phyloP scores from a whole-genome alignment of 2,329 filamentous ascomycete species.

The Pseudocercospora pini-densiflorae region DNA sequence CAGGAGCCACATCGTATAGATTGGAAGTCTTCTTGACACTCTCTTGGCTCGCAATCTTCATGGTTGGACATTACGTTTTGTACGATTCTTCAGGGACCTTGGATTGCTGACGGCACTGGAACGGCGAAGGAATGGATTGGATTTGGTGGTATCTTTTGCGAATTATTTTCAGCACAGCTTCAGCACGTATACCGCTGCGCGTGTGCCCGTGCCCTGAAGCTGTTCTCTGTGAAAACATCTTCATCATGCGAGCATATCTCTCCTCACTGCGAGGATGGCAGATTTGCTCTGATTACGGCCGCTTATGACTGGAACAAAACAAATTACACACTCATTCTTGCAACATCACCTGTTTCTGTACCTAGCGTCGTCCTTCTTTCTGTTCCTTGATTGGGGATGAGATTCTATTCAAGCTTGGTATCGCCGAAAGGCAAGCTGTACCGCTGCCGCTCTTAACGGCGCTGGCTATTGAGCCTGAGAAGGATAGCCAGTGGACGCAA shows the following conservation, averaged over 20 bases:
- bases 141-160: background rate
- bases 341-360: background rate
- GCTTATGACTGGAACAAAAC: slow-evolving; percentile 13
- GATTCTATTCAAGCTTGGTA: background rate
- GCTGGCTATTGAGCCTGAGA: slow-evolving; percentile 3
- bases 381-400: background rate
- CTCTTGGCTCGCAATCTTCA: slow-evolving; percentile 2
- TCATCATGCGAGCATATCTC: slow-evolving; percentile 10
- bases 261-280: background rate
- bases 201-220: slow-evolving; percentile 6
- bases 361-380: background rate
- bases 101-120: slow-evolving; percentile 1
- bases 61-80: slow-evolving; percentile 2
- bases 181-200: slow-evolving; percentile 10
- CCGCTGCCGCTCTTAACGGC: background rate
- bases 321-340: slow-evolving; percentile 11
- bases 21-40: background rate
- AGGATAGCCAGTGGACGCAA: background rate
- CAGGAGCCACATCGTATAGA: slow-evolving; percentile 68
- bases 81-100: slow-evolving; percentile 8
- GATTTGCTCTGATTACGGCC: slow-evolving; percentile 15
- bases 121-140: slow-evolving; percentile 4
- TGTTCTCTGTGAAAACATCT: slow-evolving; percentile 18
- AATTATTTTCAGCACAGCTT: slow-evolving; percentile 8
- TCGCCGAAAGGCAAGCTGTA: background rate